Conservation (phyloP, 208 protist species). For the Endotrypanum monterogeii region DNA sequence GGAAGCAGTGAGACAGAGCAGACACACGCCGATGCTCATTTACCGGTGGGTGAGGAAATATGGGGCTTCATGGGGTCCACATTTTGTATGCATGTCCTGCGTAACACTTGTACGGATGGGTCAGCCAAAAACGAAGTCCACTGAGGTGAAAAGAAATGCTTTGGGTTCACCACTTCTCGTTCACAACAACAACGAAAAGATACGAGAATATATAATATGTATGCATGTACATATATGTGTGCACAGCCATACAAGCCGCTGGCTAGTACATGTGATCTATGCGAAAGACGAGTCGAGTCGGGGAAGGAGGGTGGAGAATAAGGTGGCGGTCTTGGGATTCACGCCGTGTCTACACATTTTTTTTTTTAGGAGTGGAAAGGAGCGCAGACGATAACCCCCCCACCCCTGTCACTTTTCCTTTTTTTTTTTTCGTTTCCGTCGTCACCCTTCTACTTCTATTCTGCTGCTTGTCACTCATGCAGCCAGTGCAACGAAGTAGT, state of each 20-base stretch:
- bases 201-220: too few species aligned
- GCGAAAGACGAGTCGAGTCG: not conserved
- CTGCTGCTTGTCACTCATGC: not conserved
- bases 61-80: too few species aligned
- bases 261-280: not conserved
- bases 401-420: too few species aligned
- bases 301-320: not conserved
- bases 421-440: not conserved
- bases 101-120: too few species aligned
- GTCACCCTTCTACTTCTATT: not conserved
- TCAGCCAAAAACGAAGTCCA: not conserved
- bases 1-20: too few species aligned
- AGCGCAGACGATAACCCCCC: too few species aligned
- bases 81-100: too few species aligned
- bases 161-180: not conserved
- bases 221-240: not conserved
- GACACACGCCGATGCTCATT: too few species aligned
- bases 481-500: conserved; percentile 51
- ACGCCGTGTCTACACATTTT: not conserved
- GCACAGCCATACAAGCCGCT: not conserved
- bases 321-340: not conserved
- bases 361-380: not conserved
- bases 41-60: too few species aligned
- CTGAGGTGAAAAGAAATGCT: not conserved
- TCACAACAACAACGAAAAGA: too few species aligned